A percentile compares a stretch with the other conserved stretches of the same genome.
Evolutionary conservation across 495 filamentous ascomycete species (phyloP).

Genomic region (Aspergillus hancockii): DNA sequence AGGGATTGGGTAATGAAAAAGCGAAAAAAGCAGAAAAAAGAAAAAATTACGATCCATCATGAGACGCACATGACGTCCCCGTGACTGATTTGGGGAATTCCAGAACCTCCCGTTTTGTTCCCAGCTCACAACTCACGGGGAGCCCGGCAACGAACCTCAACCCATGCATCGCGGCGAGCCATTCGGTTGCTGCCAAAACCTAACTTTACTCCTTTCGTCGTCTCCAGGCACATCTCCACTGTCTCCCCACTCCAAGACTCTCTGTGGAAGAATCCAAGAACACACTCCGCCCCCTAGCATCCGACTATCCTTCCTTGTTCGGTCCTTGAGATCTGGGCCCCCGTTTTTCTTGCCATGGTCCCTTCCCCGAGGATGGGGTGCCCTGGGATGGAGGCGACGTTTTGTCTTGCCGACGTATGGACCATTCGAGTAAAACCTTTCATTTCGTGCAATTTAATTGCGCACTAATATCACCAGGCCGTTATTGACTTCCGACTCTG

Average conservation of each 20-base stretch:
- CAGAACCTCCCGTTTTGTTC: neutral
- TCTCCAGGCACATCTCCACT: conserved; percentile 11
- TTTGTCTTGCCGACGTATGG: conserved; percentile 21
- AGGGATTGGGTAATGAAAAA: neutral
- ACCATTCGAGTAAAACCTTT: conserved; percentile 13
- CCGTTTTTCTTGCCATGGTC: conserved; percentile 35
- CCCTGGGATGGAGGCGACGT: conserved; percentile 22
- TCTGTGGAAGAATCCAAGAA: conserved; percentile 18
- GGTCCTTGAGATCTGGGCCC: conserved; percentile 39
- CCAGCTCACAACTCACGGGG: neutral
- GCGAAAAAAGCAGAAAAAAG: neutral
- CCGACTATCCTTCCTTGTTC: conserved; percentile 13
- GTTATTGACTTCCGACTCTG: neutral
- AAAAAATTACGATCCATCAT: neutral
- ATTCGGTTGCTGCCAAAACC: neutral
- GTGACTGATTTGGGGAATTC: neutral
- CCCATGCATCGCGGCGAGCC: neutral
- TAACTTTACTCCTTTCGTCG: neutral
- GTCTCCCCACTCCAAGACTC: conserved; percentile 12
- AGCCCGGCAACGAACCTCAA: neutral
- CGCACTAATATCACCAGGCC: conserved; percentile 4
- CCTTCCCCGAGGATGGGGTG: conserved; percentile 29
- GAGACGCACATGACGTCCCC: conserved; percentile 4
- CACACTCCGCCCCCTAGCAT: conserved; percentile 9
- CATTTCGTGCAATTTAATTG: conserved; percentile 2